phyloP scores from a whole-genome alignment of 345 rosid genomes.

The Linum trigynum region DNA sequence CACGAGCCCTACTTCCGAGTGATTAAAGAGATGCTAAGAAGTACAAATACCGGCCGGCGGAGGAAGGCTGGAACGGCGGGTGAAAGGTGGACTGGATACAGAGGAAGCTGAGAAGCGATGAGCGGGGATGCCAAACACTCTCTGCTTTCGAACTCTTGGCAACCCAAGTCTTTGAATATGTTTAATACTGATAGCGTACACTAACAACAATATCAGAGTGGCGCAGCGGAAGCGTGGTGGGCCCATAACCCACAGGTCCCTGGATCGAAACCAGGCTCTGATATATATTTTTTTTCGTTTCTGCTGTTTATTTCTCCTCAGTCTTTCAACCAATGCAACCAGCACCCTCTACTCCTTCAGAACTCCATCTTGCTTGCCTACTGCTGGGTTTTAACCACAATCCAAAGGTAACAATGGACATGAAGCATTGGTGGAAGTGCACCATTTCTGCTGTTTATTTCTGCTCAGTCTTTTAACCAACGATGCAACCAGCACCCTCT shows the following conservation, averaged over 20 bases:
- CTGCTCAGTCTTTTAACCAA: no score
- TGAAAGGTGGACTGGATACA: no score
- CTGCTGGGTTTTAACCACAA: constrained; percentile 27
- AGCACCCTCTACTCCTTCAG: no score
- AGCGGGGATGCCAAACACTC: no score
- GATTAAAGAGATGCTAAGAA: neutral
- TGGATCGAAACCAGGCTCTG: constrained; percentile 19
- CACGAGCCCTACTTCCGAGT: neutral
- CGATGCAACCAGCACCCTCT: no score
- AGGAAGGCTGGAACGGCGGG: neutral
- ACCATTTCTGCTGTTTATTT: no score
- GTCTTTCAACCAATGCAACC: no score
- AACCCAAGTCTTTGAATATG: no score
- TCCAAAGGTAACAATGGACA: constrained; percentile 38
- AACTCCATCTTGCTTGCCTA: no score
- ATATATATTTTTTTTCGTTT: neutral
- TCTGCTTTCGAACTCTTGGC: no score
- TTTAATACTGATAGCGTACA: no score
- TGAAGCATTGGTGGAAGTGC: neutral
- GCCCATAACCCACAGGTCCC: constrained; percentile 56
- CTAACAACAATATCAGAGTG: constrained; percentile 42
- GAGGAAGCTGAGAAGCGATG: no score
- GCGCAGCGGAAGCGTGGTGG: constrained; percentile 85
- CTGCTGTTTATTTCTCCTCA: neutral
- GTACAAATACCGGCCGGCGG: neutral